Conservation (phyloP, 345 rosid species). For the Populus alba region DNA sequence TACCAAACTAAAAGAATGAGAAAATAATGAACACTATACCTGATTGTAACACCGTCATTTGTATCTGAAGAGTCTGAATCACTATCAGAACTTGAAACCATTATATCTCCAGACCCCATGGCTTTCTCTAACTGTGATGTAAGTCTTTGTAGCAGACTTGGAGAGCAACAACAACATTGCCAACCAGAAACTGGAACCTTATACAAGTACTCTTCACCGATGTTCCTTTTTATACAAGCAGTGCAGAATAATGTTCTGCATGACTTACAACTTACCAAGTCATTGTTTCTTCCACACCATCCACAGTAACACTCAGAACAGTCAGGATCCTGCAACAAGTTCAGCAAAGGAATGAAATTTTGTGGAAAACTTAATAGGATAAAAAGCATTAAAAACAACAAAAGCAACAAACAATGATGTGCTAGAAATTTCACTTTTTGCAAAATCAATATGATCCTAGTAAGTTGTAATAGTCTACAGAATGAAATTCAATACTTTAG, state of each 20-base stretch:
- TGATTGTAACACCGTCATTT: conserved; percentile 40
- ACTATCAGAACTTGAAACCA: conserved; percentile 56
- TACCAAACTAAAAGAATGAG: neutral
- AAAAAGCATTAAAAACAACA: neutral
- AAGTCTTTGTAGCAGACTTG: conserved; percentile 63
- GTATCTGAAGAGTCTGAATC: conserved; percentile 68
- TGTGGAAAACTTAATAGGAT: neutral
- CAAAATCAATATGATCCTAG: neutral
- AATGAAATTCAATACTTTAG: neutral
- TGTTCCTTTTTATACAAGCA: conserved; percentile 70
- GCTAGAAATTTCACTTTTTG: neutral
- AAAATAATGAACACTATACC: conserved; percentile 38
- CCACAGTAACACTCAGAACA: conserved; percentile 73
- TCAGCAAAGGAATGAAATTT: conserved; percentile 11
- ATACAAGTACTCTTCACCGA: conserved; percentile 67
- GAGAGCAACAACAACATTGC: conserved; percentile 85
- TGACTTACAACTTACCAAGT: conserved; percentile 73
- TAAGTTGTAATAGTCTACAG: neutral
- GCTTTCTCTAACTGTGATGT: conserved; percentile 73
- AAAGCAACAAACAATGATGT: neutral
- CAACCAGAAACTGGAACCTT: conserved; percentile 66
- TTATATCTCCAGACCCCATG: conserved; percentile 38
- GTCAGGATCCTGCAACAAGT: conserved; percentile 56
- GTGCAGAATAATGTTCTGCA: conserved; percentile 71
- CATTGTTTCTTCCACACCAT: conserved; percentile 77